phyloP scores from a whole-genome alignment of 2,329 filamentous ascomycete genomes.

The Ceratocystis lukuohia region DNA sequence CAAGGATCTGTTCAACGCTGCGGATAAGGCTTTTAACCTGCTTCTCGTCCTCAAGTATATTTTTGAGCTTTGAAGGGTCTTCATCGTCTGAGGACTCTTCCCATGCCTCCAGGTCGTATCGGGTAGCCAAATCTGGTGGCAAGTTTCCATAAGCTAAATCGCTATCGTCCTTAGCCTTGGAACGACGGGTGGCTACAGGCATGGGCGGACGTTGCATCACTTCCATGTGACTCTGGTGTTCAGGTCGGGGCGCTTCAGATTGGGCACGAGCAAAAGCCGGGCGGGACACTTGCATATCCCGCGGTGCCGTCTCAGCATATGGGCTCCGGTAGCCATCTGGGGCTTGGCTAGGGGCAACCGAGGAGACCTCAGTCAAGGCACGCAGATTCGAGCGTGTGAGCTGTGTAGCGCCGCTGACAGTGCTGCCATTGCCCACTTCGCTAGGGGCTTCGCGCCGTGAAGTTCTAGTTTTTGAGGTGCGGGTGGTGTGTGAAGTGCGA shows the following conservation, averaged over 20 bases:
- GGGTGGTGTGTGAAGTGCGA: constrained; percentile 18
- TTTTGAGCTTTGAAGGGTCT: constrained; percentile 36
- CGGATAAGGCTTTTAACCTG: constrained; percentile 48
- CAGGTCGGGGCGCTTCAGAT: constrained; percentile 25
- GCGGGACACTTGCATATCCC: constrained; percentile 21
- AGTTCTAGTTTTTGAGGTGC: constrained; percentile 18
- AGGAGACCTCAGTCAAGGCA: constrained; percentile 40
- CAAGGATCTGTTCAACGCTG: constrained; percentile 62
- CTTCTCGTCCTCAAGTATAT: constrained; percentile 36
- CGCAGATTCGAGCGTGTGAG: constrained; percentile 42
- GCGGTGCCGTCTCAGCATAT: constrained; percentile 32
- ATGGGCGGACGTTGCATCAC: constrained; percentile 8
- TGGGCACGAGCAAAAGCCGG: constrained; percentile 27
- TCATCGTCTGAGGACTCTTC: constrained; percentile 11
- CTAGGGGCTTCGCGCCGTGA: constrained; percentile 21
- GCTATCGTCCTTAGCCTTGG: constrained; percentile 59
- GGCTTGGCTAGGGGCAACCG: constrained; percentile 31
- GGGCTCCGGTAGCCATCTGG: constrained; percentile 27
- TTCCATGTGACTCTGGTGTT: constrained; percentile 31
- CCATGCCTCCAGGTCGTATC: constrained; percentile 30
- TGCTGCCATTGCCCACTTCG: constrained; percentile 9
- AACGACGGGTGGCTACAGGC: constrained; percentile 17
- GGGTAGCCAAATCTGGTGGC: constrained; percentile 49
- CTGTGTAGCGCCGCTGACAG: constrained; percentile 26
- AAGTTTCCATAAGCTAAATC: constrained; percentile 80